Conservation (phyloP, 1,139 yeast species). For the Geotrichum aggregatum region DNA sequence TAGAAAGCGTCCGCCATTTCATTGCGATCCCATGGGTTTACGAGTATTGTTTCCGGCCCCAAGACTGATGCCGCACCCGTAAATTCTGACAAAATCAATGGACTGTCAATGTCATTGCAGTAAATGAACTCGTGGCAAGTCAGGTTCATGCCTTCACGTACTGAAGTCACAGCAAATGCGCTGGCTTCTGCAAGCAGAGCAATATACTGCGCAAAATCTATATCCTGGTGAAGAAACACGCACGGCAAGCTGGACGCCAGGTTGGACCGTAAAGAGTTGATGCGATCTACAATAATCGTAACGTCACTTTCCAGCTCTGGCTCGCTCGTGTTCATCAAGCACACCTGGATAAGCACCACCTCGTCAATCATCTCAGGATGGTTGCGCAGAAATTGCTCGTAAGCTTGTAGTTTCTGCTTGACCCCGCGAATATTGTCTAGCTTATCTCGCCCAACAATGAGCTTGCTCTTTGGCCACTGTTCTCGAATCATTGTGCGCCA, state of each 20-base stretch:
- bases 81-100: constrained; percentile 83
- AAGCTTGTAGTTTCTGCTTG: constrained; percentile 80
- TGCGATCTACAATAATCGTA: constrained; percentile 74
- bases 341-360: constrained; percentile 78
- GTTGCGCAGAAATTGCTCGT: constrained; percentile 65
- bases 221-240: constrained; percentile 79
- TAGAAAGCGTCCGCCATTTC: constrained; percentile 61
- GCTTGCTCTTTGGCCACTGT: constrained; percentile 60
- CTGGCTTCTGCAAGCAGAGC: constrained; percentile 86
- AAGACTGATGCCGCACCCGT: constrained; percentile 88
- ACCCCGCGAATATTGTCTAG: constrained; percentile 84
- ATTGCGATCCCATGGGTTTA: constrained; percentile 87
- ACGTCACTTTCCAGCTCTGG: constrained; percentile 61
- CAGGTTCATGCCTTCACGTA: constrained; percentile 94
- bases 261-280: constrained; percentile 74
- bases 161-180: constrained; percentile 77
- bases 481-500: constrained; percentile 74
- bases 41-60: constrained; percentile 48
- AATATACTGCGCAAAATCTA: constrained; percentile 82
- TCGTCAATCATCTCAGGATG: constrained; percentile 69
- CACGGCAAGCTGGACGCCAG: constrained; percentile 60
- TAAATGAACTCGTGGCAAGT: constrained; percentile 92
- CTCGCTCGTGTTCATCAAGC: constrained; percentile 52
- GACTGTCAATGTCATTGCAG: constrained; percentile 72
- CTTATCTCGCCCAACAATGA: constrained; percentile 86